Base-by-base conservation (phyloP, 805 yeast genomes). In the Kluyveromyces starmeri region DNA sequence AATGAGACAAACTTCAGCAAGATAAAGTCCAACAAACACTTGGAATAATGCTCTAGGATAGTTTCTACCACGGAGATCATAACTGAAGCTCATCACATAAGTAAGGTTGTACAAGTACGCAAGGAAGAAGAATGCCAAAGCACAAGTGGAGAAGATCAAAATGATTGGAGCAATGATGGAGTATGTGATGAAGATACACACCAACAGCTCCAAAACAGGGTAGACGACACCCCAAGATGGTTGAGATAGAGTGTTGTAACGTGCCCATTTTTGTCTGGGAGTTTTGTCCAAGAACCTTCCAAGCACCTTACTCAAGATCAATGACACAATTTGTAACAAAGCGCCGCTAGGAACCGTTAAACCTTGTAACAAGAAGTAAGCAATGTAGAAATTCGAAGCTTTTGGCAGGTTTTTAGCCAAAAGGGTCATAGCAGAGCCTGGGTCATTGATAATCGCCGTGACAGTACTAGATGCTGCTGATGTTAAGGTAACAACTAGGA, bases 251-350 rank as follows among this genome's bases (percentile, higher is more conserved):
- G 65, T 68, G 54, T 73, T 74, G 53, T 60, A 73, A 51, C 95
- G 75, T 40, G 58, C 73, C 96, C 96, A 89, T 64, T 80, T 83
- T 61, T 84, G 78, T 62, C 97, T 77, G 41, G 97, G 97, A 5
- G 97, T 85, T 35, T 71, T 69, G 56, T 86, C 95, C 41, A 92
- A 68, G 15, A 85, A 40, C 43, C 64, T 65, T 20, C 92, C 83
- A 39, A 88, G 64, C 23, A 80, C 62, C 52, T 81, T 77, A 34
- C 82, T 77, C 43, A 88, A 64, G 35, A 83, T 68, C 48, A 92
- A 65, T 2, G 77, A 72, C 26, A 78, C 86, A 36, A 84, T 58
- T 61, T 85, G 96, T 39, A 83, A 68, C 34, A 92, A 59, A 21
- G 76, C 64, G 41, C 83, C 84, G n/a, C 88, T 75, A 23, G 94